Evolutionary conservation across 352 stramenopile species (phyloP), one percentile per base, ranked within the genome.

Genomic region (Pseudoperonospora humuli): DNA sequence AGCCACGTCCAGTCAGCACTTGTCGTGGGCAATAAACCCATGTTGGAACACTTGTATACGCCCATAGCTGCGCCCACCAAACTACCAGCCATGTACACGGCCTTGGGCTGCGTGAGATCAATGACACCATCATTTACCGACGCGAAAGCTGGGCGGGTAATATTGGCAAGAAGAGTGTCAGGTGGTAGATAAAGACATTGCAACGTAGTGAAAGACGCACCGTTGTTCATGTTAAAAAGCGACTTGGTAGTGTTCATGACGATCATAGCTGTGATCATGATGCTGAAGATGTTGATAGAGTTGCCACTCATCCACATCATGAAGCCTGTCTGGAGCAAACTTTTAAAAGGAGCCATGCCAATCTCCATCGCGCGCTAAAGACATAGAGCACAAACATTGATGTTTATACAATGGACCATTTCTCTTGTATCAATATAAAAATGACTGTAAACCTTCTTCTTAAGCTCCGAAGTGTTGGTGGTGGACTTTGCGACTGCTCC

Each of bases 271-370:
- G 82, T 95, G 64, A 96, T 89, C 86, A 96, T 96, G 66, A 96
- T 96, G 48, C 79, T 95, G 61, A 97, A 96, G 50, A 97, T 97
- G 65, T 96, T 95, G 57, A 97, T 86, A 36, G 84, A 85, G 49
- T 86, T 93, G 45, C 90, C 90, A 42, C 79, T 93, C 90, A 97
- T 97, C 84, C 88, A 97, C 82, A 97, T 96, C 90, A 97, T 97
- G 59, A 97, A 93, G 19, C 71, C 90, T 15, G 92, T 96, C 58
- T 96, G 93, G 47, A 96, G 69, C 15, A 97, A 49, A n/a, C 82
- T 86, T 70, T 96, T 96, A 46, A 94, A 94, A 19, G 88, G 88
- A 36, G 67, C 80, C 62, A 76, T 82, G 20, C 81, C 86, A 36
- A 96, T 92, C 59, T 95, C 85, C 81, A 94, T 95, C 14, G 86